Evolutionary conservation across 352 stramenopile genomes (phyloP).

Genomic region (Phytopythium vexans): DNA sequence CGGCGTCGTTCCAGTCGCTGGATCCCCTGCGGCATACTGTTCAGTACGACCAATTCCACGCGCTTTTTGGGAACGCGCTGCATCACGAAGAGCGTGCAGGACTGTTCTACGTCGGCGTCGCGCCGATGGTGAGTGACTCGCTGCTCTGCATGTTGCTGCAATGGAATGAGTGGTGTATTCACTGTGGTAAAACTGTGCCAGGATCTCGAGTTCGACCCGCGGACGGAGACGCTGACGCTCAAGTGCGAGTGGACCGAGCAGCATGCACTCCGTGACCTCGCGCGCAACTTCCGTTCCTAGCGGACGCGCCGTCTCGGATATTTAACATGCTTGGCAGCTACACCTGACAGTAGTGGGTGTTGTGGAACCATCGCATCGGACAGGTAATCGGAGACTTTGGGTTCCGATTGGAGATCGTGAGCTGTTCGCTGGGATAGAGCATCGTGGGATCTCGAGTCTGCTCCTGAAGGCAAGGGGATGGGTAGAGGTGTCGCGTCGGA

Average conservation of each 20-base stretch:
- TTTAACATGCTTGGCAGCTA: neutral
- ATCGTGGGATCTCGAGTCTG: no score
- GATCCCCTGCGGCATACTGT: slow-evolving; percentile 36
- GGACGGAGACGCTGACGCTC: slow-evolving; percentile 44
- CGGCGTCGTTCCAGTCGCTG: slow-evolving; percentile 44
- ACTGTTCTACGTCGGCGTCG: slow-evolving; percentile 50
- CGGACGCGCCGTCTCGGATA: neutral
- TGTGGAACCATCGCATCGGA: no score
- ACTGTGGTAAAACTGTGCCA: slow-evolving; percentile 8
- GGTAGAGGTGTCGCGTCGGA: no score
- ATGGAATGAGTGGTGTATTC: neutral
- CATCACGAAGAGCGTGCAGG: slow-evolving; percentile 71
- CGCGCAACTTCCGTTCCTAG: slow-evolving; percentile 69
- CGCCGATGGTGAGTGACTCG: slow-evolving; percentile 53
- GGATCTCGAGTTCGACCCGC: slow-evolving; percentile 63
- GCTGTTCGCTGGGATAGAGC: neutral
- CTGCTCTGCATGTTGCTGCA: neutral
- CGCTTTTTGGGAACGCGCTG: slow-evolving; percentile 68
- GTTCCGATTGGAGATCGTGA: neutral
- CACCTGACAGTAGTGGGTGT: neutral
- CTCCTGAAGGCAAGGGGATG: no score
- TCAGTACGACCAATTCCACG: slow-evolving; percentile 41
- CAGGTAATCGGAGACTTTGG: no score
- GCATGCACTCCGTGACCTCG: slow-evolving; percentile 59
- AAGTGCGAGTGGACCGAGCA: slow-evolving; percentile 58